These are phyloP conservation scores for Alloteropsis semialata DNA, from an alignment of 176 grass and related monocot genomes.

Conservation along the genomic window DNA sequence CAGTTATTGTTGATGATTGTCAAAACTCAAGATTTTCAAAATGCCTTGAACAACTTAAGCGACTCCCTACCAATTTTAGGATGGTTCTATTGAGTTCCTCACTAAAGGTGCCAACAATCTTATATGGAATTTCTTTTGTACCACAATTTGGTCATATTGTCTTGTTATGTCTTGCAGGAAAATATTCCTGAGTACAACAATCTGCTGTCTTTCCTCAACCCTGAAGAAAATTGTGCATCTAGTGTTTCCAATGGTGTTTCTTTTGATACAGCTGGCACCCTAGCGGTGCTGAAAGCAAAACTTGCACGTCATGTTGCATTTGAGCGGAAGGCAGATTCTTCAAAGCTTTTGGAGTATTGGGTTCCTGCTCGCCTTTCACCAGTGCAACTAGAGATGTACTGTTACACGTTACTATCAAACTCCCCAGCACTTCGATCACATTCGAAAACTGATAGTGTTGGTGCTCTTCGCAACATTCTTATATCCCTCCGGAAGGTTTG, in stretches of 20 bases:
- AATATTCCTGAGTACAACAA: constrained; percentile 67
- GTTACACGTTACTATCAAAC: constrained; percentile 74
- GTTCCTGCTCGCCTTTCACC: constrained; percentile 71
- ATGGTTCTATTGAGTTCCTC: constrained; percentile 64
- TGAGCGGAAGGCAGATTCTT: constrained; percentile 67
- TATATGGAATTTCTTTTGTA: constrained; percentile 3
- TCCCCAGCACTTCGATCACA: constrained; percentile 68
- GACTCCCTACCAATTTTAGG: constrained; percentile 65
- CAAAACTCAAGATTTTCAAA: constrained; percentile 75
- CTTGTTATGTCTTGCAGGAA: constrained; percentile 70
- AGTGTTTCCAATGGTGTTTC: constrained; percentile 33
- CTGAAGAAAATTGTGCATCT: constrained; percentile 31
- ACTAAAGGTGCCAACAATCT: constrained; percentile 53
- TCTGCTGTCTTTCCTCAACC: constrained; percentile 76
- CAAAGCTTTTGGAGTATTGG: constrained; percentile 86
- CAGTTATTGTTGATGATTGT: constrained; percentile 72
- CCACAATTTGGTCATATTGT: constrained; percentile 15
- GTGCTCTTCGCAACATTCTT: constrained; percentile 74
- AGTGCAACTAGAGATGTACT: constrained; percentile 89
- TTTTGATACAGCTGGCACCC: constrained; percentile 41
- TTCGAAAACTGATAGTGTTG: constrained; percentile 73
- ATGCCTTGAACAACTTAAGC: constrained; percentile 64
- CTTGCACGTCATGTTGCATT: constrained; percentile 50
- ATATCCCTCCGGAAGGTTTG: constrained; percentile 78
- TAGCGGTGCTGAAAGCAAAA: constrained; percentile 63